phyloP scores from a whole-genome alignment of 1,284 basidiomycete species.

The Ustilago sp. region DNA sequence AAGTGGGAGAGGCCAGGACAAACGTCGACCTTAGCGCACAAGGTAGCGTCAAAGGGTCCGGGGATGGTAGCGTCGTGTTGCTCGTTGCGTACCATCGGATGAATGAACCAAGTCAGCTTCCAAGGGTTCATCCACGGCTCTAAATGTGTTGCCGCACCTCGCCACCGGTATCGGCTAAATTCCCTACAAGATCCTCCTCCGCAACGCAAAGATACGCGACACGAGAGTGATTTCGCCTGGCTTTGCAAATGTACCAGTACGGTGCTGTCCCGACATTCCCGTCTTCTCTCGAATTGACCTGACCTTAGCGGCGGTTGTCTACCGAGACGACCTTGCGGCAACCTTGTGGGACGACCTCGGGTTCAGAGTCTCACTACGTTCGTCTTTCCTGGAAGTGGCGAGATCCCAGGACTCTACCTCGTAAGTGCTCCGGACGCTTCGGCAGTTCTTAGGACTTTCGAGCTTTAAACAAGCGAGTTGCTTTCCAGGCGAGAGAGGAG shows the following conservation, averaged over 20 bases:
- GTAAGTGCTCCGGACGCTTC: neutral
- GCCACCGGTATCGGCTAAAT: neutral
- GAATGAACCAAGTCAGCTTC: neutral
- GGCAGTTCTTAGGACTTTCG: neutral
- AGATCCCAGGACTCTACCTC: neutral
- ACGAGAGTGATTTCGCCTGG: conserved; percentile 1
- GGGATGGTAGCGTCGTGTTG: neutral
- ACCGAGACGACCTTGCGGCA: neutral
- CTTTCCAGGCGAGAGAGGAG: neutral
- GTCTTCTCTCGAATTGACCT: neutral
- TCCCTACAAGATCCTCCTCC: neutral
- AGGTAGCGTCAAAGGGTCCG: neutral
- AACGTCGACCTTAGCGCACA: neutral
- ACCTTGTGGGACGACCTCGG: neutral
- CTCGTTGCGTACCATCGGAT: neutral
- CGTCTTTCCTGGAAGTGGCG: neutral
- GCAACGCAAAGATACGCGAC: neutral
- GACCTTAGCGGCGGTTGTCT: neutral
- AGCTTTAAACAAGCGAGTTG: neutral
- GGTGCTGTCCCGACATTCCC: neutral
- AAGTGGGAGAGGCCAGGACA: neutral
- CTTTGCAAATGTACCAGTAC: neutral
- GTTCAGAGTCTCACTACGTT: neutral
- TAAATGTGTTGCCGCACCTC: neutral
- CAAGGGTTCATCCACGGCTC: neutral